Evolutionary conservation across 2,329 filamentous ascomycete genomes (phyloP), one percentile per base, ranked within the genome.

Genomic region (Sclerotinia sclerotiorum): DNA sequence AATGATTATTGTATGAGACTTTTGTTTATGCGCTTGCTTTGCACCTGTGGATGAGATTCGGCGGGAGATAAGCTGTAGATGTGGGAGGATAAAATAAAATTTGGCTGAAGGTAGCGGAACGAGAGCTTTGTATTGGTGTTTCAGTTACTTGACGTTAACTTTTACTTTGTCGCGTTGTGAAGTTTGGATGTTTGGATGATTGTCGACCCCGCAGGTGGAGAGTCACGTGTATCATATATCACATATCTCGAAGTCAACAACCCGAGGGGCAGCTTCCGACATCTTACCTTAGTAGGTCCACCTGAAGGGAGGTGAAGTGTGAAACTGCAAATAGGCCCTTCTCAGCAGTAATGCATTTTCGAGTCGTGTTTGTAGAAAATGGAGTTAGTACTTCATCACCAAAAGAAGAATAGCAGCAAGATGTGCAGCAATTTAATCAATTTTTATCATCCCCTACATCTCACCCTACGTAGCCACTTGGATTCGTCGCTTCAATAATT

Each of bases 351-450:
- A 21, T 21, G n/a, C 10, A 29, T 32, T 21, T n/a, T 52, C 17
- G 42, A 11, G 2, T 32, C 11, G 11, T 10, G 11, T 3, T 21
- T 21, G 13, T 15, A 21, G 21, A 27, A 21, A 32, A 13, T n/a
- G 7, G 19, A 35, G 19, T 35, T 29, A 6, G 13, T 13, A 15
- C 11, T 27, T 2, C n/a, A 49, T 35, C 13, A 61, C 44, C n/a
- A 17, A 49, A 29, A 35, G 7, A 21, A 42, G 32, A 62, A 21
- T 5, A 24, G 10, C n/a, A 39, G 13, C 5, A 35, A 21, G n/a
- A 32, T 35, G 17, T 44, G 19, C 65, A 62, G 39, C 65, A 44
- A 67, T 67, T 54, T 54, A 17, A 67, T 67, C 65, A 67, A 54
- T 67, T 67, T 67, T 54, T 42, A 54, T 57, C 52, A n/a, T 32